Base-by-base conservation (phyloP, 495 filamentous ascomycete genomes). In the Cairneyella variabilis region DNA sequence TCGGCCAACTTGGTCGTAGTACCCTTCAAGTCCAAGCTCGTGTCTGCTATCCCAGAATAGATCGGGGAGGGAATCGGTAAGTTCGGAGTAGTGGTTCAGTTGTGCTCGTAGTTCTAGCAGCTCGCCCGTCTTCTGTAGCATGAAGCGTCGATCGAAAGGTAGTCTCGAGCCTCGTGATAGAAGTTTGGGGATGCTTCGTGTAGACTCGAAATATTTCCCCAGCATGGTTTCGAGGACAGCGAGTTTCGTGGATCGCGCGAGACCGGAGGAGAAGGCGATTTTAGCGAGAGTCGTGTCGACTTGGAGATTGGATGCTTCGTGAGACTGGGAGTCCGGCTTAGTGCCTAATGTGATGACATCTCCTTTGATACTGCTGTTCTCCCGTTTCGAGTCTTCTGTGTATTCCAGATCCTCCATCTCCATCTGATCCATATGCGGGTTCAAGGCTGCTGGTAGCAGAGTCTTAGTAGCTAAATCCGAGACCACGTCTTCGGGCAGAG, bases 381-480 rank as follows among this genome's bases (percentile, higher is more conserved):
- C 88, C 30, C 83, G 80, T 4, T 77, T 71, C 0, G 83, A 74
- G 60, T 97, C 93, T 60, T 89, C 84, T 0, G 85, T 62, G 58
- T 88, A 98, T 51, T 96, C 90, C 10, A 98, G 79, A 64, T 96
- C 88, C 69, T 98, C 93, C 2, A 85, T 86, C 66, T 97, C 93
- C 14, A 81, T 55, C 18, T 80, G 74, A 43, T 84, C 78, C 2
- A 84, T 64, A 61, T 90, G 86, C 1, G 89, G 80, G n/a, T 80
- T 76, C 51, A 84, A 78, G 3, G 91, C 90, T 0, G 92, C 90
- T 0, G 83, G 82, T 0, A 86, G 73, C 6, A 95, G 70, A 28
- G 85, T 84, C 46, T 76, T 76, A 4, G 84, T 84, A 2, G 91
- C 85, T n/a, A 97, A 70, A 21, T 79, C 80, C 14, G 77, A 80